A percentile compares a stretch with the other conserved stretches of the same genome.
phyloP scores from a whole-genome alignment of 2,329 filamentous ascomycete genomes.

The Diaporthe sp. region DNA sequence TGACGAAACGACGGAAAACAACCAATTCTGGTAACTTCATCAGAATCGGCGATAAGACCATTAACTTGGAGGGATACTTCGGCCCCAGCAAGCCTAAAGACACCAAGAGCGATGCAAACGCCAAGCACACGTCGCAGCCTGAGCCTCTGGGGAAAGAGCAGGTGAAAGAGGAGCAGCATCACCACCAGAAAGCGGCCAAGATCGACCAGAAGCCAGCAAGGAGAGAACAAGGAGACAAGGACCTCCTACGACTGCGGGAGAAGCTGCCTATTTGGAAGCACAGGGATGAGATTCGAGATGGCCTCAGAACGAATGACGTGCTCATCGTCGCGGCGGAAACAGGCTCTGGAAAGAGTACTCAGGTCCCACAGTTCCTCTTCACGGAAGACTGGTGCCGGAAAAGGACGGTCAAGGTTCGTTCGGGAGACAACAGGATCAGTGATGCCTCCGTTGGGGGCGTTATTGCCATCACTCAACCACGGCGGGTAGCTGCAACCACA shows the following conservation, averaged over 20 bases:
- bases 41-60: conserved; percentile 58
- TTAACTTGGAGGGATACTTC: conserved; percentile 62
- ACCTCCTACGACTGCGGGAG: conserved; percentile 61
- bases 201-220: conserved; percentile 42
- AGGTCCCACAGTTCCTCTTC: conserved; percentile 91
- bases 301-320: conserved; percentile 75
- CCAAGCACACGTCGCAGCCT: neutral
- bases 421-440: conserved; percentile 42
- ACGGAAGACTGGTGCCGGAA: conserved; percentile 81
- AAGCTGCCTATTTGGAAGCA: conserved; percentile 85
- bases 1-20: conserved; percentile 42
- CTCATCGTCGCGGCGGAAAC: conserved; percentile 93
- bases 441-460: conserved; percentile 75
- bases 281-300: conserved; percentile 73
- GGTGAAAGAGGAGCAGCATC: neutral
- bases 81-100: conserved; percentile 46
- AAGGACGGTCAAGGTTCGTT: conserved; percentile 60
- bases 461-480: conserved; percentile 93
- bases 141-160: neutral
- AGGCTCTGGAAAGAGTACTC: conserved; percentile 95
- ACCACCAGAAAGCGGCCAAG: neutral
- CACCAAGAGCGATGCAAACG: neutral
- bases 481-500: conserved; percentile 92
- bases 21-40: conserved; percentile 50
- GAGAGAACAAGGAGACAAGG: conserved; percentile 27